phyloP scores from a whole-genome alignment of 2,329 filamentous ascomycete genomes.

The Microdochium trichocladiopsis region DNA sequence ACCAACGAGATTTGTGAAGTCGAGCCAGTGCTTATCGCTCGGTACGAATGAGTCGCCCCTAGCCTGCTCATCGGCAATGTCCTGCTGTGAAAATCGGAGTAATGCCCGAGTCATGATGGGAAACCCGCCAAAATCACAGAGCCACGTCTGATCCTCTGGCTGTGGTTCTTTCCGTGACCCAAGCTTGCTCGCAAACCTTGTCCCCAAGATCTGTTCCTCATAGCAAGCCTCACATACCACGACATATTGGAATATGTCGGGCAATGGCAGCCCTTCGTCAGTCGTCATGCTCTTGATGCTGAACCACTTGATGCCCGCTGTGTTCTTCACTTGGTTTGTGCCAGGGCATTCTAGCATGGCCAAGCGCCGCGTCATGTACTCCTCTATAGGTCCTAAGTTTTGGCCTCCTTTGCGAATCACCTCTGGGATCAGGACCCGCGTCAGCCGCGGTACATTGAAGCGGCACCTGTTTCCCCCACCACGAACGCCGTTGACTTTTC shows the following conservation, averaged over 20 bases:
- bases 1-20: conserved; percentile 14
- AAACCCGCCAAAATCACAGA: neutral
- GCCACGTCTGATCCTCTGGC: neutral
- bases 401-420: neutral
- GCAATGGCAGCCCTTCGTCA: neutral
- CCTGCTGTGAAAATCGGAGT: neutral
- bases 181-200: conserved; percentile 21
- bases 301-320: conserved; percentile 24
- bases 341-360: neutral
- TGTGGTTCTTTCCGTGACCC: conserved; percentile 13
- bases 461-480: neutral
- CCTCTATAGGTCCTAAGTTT: neutral
- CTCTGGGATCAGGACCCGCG: neutral
- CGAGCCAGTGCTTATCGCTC: conserved; percentile 21
- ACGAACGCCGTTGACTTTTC: conserved; percentile 14
- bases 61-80: too few relatives aligned
- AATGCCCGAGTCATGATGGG: neutral
- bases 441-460: neutral
- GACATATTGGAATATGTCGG: conserved; percentile 19
- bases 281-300: conserved; percentile 10
- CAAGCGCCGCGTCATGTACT: neutral
- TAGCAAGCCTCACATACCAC: conserved; percentile 31
- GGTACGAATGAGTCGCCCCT: too few relatives aligned
- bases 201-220: conserved; percentile 21
- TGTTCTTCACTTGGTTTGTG: conserved; percentile 4